phyloP scores from a whole-genome alignment of 164 flowering plant species.

The Umbellularia californica region DNA sequence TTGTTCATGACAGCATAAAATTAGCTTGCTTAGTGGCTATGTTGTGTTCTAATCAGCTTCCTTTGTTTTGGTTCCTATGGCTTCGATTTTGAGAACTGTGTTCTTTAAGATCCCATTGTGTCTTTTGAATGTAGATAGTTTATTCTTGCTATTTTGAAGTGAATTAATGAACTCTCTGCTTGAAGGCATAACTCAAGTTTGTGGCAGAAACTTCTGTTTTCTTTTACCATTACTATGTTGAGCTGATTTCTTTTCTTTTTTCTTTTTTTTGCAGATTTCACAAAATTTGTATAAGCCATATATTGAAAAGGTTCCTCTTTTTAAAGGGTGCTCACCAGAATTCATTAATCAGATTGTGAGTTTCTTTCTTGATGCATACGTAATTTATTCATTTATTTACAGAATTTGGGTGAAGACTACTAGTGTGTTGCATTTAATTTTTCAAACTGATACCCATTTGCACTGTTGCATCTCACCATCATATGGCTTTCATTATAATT shows the following conservation, averaged over 20 bases:
- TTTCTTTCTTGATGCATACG: constrained; percentile 4
- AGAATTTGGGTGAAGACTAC: not conserved
- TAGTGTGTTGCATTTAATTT: not conserved
- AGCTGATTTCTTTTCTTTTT: not conserved
- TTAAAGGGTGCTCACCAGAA: constrained; percentile 74
- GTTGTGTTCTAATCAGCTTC: no score
- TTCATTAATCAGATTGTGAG: constrained; percentile 87
- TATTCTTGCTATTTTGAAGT: no score
- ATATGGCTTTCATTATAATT: not conserved
- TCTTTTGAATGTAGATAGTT: no score
- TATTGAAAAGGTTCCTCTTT: constrained; percentile 63
- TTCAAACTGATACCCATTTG: not conserved
- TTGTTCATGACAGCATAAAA: no score
- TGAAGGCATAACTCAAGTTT: not conserved
- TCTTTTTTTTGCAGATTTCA: constrained; percentile 60
- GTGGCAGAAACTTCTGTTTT: not conserved
- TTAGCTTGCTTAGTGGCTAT: no score
- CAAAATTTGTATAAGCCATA: constrained; percentile 55
- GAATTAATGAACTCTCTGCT: not conserved
- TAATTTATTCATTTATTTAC: not conserved
- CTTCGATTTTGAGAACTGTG: no score
- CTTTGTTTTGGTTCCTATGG: no score
- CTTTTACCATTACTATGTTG: not conserved
- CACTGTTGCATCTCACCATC: not conserved
- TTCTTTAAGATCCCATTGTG: no score